Evolutionary conservation across 139 green algal species (phyloP).

Genomic region (Coelastrella sp.): DNA sequence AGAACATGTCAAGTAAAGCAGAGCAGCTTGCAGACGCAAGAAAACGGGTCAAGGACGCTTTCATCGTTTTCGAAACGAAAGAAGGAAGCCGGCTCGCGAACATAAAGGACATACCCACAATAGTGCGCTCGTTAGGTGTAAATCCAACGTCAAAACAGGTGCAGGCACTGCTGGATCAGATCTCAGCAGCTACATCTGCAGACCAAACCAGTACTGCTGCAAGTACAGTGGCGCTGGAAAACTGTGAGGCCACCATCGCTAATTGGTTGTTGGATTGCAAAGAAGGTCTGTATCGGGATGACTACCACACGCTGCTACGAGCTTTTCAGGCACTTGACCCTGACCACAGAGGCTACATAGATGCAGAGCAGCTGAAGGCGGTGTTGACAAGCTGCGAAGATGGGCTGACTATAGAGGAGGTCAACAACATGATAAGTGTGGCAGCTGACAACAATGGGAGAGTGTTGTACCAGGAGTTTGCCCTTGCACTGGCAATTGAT

Average conservation of each 20-base stretch:
- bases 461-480: conserved; percentile 24
- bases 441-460: conserved; percentile 29
- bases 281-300: conserved; percentile 9
- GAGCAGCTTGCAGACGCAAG: conserved; percentile 19
- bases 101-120: background rate
- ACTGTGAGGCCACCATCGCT: conserved; percentile 1
- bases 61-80: conserved; percentile 23
- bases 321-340: conserved; percentile 28
- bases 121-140: background rate
- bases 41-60: conserved; percentile 27
- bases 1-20: background rate
- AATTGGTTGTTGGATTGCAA: conserved; percentile 32
- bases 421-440: background rate
- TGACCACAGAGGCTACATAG: conserved; percentile 28
- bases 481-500: conserved; percentile 13
- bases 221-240: conserved; percentile 15
- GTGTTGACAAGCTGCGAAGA: conserved; percentile 4
- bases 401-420: conserved; percentile 6
- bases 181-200: conserved; percentile 12
- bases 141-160: conserved; percentile 23
- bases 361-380: conserved; percentile 11
- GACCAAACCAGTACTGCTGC: background rate
- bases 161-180: background rate
- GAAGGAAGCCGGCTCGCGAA: conserved; percentile 17
- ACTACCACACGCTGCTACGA: conserved; percentile 24